phyloP scores from a whole-genome alignment of 139 green algal species.

The Volvox reticuliferus region DNA sequence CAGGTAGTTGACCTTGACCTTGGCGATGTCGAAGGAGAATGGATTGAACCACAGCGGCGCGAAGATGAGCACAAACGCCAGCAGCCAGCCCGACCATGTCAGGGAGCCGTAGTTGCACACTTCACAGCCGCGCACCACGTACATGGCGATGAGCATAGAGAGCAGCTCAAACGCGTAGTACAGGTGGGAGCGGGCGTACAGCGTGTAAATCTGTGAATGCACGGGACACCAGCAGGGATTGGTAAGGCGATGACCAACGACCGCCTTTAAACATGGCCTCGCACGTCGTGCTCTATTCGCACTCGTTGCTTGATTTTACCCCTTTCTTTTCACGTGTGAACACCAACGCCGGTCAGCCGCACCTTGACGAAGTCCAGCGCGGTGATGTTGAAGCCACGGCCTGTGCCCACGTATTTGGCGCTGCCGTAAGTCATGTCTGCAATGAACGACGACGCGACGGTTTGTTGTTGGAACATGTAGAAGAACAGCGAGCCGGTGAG shows the following conservation, averaged over 20 bases:
- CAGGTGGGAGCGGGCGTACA: constrained; percentile 77
- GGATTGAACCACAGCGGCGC: constrained; percentile 81
- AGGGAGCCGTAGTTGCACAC: constrained; percentile 45
- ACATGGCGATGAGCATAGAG: constrained; percentile 11
- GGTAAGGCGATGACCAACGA: constrained; percentile 49
- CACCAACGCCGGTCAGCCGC: not conserved
- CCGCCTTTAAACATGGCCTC: too few species aligned
- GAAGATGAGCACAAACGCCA: constrained; percentile 74
- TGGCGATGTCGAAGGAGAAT: constrained; percentile 41
- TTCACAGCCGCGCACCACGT: not conserved
- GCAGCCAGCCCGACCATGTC: constrained; percentile 79
- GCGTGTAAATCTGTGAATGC: constrained; percentile 45
- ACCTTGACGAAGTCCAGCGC: constrained; percentile 77
- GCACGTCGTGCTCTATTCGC: too few species aligned
- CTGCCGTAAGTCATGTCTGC: constrained; percentile 75
- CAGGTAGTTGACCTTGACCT: constrained; percentile 49
- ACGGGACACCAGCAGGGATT: constrained; percentile 11
- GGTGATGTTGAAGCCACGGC: constrained; percentile 85
- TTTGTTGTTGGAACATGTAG: constrained; percentile 82
- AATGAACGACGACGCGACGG: constrained; percentile 72
- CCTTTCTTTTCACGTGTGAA: too few species aligned
- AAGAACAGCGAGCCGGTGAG: constrained; percentile 74
- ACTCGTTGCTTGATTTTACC: too few species aligned
- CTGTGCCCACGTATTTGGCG: constrained; percentile 79
- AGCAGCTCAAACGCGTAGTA: constrained; percentile 78